Evolutionary conservation across 2,329 filamentous ascomycete genomes (phyloP), one percentile per base, ranked within the genome.

Genomic region (Scedosporium dehoogii): DNA sequence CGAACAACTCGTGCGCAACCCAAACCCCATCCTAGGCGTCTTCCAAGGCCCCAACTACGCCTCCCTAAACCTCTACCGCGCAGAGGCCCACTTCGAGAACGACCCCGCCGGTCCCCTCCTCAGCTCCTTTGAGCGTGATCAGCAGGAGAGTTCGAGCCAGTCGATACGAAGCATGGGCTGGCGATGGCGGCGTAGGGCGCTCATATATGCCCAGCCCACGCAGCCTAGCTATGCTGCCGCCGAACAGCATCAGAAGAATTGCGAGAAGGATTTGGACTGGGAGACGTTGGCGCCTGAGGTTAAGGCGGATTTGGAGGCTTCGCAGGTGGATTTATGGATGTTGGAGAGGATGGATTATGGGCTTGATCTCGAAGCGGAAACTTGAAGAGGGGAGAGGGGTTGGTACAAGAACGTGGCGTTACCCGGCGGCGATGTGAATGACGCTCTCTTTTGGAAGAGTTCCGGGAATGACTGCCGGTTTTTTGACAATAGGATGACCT

Each of bases 11-110:
- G 64, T 69, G 1, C 64, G 79, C 0, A 73, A 78, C 60, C 69
- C 71, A 0, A 76, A 83, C 65, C 79, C 74, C 1, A 75, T 76
- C 5, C 71, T 86, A 29, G 84, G 84, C 29, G 81, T 77, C 4
- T 76, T 85, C 1, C 80, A 87, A 67, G 85, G 84, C 1, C 78
- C 79, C 0, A 70, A 72, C 2, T 87, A 87, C 66, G 64, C 72
- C 1, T 66, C 71, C 1, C 78, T 79, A 0, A 73, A 73, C 1
- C 70, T 84, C 2, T 85, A 77, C 67, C 72, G 78, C 3, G 67
- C 64, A 4, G 79, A 84, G 5, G 77, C 77, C 1, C 84, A 87
- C 65, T 66, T 76, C 2, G 68, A 80, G 18, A 69, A 71, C 2
- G 76, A 84, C 51, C 73, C 74, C 0, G 63, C 62, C 1, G 70